phyloP scores from a whole-genome alignment of 257 asterid genomes.

The Ajuga chamaepitys region DNA sequence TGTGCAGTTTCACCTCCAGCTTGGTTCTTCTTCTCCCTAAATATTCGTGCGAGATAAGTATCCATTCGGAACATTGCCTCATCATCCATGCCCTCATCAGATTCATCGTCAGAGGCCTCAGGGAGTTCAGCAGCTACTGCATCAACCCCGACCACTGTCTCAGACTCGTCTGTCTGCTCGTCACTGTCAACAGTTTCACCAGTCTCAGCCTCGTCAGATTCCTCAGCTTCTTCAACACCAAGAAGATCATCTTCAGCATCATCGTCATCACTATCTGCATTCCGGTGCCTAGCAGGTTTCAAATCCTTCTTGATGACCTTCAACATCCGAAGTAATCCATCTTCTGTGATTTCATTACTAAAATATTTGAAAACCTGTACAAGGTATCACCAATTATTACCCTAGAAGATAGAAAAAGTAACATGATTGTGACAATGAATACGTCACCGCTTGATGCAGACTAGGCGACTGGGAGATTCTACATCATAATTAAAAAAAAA shows the following conservation, averaged over 20 bases:
- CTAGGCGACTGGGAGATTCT: background rate
- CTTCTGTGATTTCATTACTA: slow-evolving; percentile 62
- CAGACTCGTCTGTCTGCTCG: slow-evolving; percentile 76
- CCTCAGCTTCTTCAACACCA: slow-evolving; percentile 81
- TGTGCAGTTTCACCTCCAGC: slow-evolving; percentile 92
- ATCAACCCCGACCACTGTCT: slow-evolving; percentile 48
- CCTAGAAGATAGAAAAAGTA: background rate
- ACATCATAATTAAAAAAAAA: no score
- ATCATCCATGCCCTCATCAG: slow-evolving; percentile 92
- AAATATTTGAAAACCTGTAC: slow-evolving; percentile 77
- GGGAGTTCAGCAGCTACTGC: slow-evolving; percentile 40
- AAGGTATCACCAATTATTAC: slow-evolving; percentile 5
- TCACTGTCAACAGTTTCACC: slow-evolving; percentile 74
- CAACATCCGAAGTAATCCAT: slow-evolving; percentile 77
- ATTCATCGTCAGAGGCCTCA: slow-evolving; percentile 70
- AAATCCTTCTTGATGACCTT: slow-evolving; percentile 82
- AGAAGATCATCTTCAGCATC: slow-evolving; percentile 71
- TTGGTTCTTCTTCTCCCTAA: slow-evolving; percentile 70
- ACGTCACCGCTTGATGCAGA: background rate
- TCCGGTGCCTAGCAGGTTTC: slow-evolving; percentile 83
- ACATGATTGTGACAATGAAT: background rate
- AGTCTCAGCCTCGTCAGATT: slow-evolving; percentile 76
- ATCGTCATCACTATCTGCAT: slow-evolving; percentile 53
- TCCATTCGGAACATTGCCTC: slow-evolving; percentile 96
- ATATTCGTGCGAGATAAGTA: slow-evolving; percentile 53